Evolutionary conservation across 2,329 filamentous ascomycete species (phyloP).

Genomic region (Paraphoma chrysanthemicola): DNA sequence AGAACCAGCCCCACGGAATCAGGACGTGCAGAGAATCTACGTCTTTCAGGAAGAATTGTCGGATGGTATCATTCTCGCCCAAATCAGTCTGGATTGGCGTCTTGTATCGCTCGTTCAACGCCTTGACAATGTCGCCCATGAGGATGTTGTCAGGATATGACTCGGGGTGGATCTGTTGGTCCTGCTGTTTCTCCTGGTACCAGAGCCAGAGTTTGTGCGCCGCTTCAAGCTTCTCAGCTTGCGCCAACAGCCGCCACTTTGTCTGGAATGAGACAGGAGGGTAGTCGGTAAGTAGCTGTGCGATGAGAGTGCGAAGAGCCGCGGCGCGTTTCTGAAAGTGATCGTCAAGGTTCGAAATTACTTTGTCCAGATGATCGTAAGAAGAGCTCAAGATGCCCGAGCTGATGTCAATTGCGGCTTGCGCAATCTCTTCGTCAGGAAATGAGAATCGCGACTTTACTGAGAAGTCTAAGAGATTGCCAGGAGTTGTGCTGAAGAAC

Average conservation of each 20-base stretch:
- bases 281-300: constrained; percentile 71
- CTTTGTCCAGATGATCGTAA: constrained; percentile 74
- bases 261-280: constrained; percentile 69
- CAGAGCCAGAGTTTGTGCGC: constrained; percentile 80
- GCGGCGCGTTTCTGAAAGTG: constrained; percentile 77
- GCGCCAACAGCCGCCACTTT: constrained; percentile 83
- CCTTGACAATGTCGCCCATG: constrained; percentile 75
- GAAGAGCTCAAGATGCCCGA: constrained; percentile 80
- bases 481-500: constrained; percentile 82
- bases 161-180: constrained; percentile 70
- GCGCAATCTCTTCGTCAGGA: constrained; percentile 71
- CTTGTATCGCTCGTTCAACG: constrained; percentile 78
- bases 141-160: constrained; percentile 70
- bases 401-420: constrained; percentile 80
- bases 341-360: constrained; percentile 78
- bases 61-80: constrained; percentile 78
- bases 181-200: constrained; percentile 74
- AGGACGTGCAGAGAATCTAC: constrained; percentile 75
- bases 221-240: constrained; percentile 88
- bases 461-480: constrained; percentile 88
- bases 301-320: constrained; percentile 77
- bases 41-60: constrained; percentile 79
- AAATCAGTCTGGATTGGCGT: constrained; percentile 68
- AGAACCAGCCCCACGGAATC: constrained; percentile 71
- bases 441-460: constrained; percentile 72